Conservation (phyloP, 2,329 filamentous ascomycete genomes). For the Beauveria asiatica region DNA sequence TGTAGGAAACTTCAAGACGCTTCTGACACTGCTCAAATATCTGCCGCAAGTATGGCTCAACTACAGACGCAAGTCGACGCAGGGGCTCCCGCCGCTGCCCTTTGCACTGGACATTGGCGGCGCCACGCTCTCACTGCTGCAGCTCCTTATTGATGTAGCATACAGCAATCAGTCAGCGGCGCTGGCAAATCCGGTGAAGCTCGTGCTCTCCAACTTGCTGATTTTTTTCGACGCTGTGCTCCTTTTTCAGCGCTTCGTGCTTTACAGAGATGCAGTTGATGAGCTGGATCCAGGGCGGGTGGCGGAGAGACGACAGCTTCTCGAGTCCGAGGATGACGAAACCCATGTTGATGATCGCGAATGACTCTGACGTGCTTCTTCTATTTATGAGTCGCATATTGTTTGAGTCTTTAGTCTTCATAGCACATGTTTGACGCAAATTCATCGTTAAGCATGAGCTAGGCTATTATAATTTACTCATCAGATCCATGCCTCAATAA, state of each 20-base stretch:
- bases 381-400: no score
- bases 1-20: not conserved
- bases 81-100: not conserved
- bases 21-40: not conserved
- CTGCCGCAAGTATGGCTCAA: not conserved
- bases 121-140: not conserved
- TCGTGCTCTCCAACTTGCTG: not conserved
- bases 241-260: not conserved
- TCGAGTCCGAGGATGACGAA: not conserved
- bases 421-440: no score
- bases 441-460: no score
- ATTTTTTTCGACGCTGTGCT: not conserved
- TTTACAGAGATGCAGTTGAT: not conserved
- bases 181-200: not conserved
- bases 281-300: not conserved
- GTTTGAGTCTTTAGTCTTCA: no score
- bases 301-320: not conserved
- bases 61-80: not conserved
- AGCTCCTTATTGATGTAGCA: not conserved
- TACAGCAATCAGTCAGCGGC: not conserved
- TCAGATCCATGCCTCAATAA: no score
- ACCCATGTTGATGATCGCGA: not conserved
- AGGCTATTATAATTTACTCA: no score
- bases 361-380: not conserved
- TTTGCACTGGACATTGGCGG: not conserved